Conservation (phyloP, 2,329 filamentous ascomycete species). For the Onygenales sp. region DNA sequence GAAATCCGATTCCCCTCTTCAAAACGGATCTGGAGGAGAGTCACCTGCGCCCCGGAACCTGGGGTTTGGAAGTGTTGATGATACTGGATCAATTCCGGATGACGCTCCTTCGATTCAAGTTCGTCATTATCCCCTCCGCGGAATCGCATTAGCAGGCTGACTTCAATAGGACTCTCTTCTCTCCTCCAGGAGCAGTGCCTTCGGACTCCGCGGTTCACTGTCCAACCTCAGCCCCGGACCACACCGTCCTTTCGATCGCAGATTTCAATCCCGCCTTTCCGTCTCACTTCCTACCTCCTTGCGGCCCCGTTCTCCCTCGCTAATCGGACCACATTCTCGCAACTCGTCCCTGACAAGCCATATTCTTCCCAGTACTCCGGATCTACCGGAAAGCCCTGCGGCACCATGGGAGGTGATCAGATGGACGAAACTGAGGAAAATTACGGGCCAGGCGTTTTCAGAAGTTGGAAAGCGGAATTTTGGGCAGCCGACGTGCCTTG, state of each 20-base stretch:
- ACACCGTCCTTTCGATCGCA: conserved; percentile 85
- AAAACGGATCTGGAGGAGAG: conserved; percentile 11
- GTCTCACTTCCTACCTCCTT: conserved; percentile 52
- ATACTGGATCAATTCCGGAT: conserved; percentile 67
- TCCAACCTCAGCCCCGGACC: conserved; percentile 64
- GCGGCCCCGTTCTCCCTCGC: conserved; percentile 66
- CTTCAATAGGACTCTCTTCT: conserved; percentile 40
- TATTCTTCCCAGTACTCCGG: conserved; percentile 45
- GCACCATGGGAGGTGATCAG: conserved; percentile 94
- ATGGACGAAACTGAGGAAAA: conserved; percentile 88
- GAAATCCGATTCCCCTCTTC: conserved; percentile 1
- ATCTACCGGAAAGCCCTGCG: conserved; percentile 60
- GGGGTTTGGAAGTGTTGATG: conserved; percentile 43
- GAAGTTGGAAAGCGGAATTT: conserved; percentile 89
- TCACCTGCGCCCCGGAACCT: conserved; percentile 17
- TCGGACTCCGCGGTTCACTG: conserved; percentile 59
- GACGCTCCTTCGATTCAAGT: conserved; percentile 79
- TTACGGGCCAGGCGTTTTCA: conserved; percentile 83
- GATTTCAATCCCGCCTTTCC: conserved; percentile 82
- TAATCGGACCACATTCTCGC: conserved; percentile 66
- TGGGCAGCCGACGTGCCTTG: conserved; percentile 80
- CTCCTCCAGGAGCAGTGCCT: conserved; percentile 61
- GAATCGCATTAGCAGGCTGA: conserved; percentile 23
- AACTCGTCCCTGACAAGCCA: conserved; percentile 71
- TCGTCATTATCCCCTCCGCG: conserved; percentile 48